A percentile compares a stretch with the other conserved stretches of the same genome.
phyloP scores from a whole-genome alignment of 2,329 filamentous ascomycete genomes.

The Fusarium cicatricum region DNA sequence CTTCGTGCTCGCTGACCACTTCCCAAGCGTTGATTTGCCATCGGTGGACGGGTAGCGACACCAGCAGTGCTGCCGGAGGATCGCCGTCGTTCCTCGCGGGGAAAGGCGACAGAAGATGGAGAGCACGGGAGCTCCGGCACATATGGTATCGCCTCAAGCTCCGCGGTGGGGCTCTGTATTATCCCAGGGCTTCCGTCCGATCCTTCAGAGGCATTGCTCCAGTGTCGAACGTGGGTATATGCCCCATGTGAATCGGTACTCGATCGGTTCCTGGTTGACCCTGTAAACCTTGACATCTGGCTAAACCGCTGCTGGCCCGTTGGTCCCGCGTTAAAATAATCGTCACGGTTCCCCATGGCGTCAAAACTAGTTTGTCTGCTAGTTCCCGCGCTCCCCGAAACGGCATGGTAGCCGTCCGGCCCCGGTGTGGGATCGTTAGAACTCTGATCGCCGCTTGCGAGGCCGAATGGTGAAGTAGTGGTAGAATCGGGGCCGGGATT shows the following conservation, averaged over 20 bases:
- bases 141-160: conserved; percentile 50
- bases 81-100: conserved; percentile 39
- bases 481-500: conserved; percentile 36
- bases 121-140: conserved; percentile 50
- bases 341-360: conserved; percentile 30
- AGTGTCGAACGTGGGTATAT: conserved; percentile 51
- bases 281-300: conserved; percentile 32
- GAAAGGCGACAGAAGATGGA: conserved; percentile 30
- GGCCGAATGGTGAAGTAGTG: conserved; percentile 28
- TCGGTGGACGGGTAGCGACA: conserved; percentile 34
- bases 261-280: conserved; percentile 38
- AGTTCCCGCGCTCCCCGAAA: conserved; percentile 34
- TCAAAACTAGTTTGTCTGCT: conserved; percentile 45
- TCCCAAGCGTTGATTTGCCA: conserved; percentile 40
- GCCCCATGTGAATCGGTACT: conserved; percentile 52
- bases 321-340: conserved; percentile 43
- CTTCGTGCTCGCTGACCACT: conserved; percentile 41
- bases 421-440: conserved; percentile 42
- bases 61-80: conserved; percentile 38
- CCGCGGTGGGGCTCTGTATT: conserved; percentile 30
- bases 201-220: conserved; percentile 56
- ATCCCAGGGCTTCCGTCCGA: conserved; percentile 46
- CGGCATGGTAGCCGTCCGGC: conserved; percentile 36
- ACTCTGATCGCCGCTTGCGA: conserved; percentile 39
- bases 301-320: conserved; percentile 25